Base-by-base conservation (phyloP, 2,329 filamentous ascomycete species). In the Botrytis pseudocinerea region DNA sequence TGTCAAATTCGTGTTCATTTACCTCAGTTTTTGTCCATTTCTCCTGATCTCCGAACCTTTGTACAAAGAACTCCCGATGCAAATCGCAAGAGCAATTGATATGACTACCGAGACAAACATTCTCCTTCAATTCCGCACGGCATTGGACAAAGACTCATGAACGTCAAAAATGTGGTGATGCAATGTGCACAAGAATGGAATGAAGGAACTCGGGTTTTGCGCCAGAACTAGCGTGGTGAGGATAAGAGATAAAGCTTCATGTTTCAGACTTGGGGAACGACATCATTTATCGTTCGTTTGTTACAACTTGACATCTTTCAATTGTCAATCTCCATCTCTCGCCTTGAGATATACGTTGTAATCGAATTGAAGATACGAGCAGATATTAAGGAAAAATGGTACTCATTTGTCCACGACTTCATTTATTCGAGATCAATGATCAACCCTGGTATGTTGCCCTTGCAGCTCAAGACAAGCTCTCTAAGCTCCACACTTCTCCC, bases 341-440 rank as follows among this genome's bases (percentile, higher is more conserved):
- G 20, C 6, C 8, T 14, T 22, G 25, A 42, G 48, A 38, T 22
- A 28, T 2, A 42, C 1, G 57, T 44, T 57, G 12, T n/a, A 4
- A n/a, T 54, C 4, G 16, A 59, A 70, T 70, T 62, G 57, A 40
- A 70, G 16, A 70, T 38, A 57, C 22, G 18, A 16, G 20, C 40
- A 40, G 18, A 6, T 6, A 63, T 1, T 32, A 46, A 46, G 20
- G 32, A 38, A 77, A 73, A 65, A 87, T 87, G 84, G 82, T 85
- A 60, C 84, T 87, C 66, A 82, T 86, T 57, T 80, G 89, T 72
- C 88, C 87, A 12, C 86, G 89, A 14, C 83, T 90, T 81, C 89
- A 92, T 79, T 85, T 91, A 76, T 90, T 89, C 76, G 90, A 92
- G 83, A 89, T 92, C 75, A 87, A 90, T 76, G 90, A 92, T 78